Evolutionary conservation across 2,329 filamentous ascomycete species (phyloP).

Genomic region (Monilinia polystroma): DNA sequence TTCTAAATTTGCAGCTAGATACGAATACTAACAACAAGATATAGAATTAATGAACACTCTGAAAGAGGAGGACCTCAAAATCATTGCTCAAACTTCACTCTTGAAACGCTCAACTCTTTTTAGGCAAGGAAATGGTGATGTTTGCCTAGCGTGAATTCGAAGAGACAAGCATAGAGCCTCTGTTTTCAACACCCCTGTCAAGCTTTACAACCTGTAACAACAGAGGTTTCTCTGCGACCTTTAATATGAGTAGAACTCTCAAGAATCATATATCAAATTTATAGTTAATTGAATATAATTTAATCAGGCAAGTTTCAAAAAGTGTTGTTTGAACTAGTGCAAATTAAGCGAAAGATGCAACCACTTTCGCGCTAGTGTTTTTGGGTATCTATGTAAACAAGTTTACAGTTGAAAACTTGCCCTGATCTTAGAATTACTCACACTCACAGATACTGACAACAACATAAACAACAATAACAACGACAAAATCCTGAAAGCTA

Average conservation of each 20-base stretch:
- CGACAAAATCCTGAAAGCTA: no score
- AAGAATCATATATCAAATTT: neutral
- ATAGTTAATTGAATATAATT: neutral
- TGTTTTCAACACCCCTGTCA: neutral
- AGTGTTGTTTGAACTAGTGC: neutral
- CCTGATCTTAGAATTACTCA: neutral
- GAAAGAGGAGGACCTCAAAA: no score
- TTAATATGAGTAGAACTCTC: neutral
- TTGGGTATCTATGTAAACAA: neutral
- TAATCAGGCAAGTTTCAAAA: no score
- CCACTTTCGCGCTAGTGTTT: neutral
- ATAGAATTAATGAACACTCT: no score
- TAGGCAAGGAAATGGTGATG: neutral
- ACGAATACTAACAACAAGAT: no score
- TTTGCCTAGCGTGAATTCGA: neutral
- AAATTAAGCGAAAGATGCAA: neutral
- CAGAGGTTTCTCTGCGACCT: neutral
- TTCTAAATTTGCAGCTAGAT: no score
- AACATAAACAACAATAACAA: no score
- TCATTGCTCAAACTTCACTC: neutral
- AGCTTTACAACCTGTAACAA: neutral
- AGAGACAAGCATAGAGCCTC: neutral
- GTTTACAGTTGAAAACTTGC: no score
- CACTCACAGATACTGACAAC: no score
- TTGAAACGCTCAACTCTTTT: neutral